Evolutionary conservation across 2,329 filamentous ascomycete genomes (phyloP).

Genomic region (Talaromyces islandicus): DNA sequence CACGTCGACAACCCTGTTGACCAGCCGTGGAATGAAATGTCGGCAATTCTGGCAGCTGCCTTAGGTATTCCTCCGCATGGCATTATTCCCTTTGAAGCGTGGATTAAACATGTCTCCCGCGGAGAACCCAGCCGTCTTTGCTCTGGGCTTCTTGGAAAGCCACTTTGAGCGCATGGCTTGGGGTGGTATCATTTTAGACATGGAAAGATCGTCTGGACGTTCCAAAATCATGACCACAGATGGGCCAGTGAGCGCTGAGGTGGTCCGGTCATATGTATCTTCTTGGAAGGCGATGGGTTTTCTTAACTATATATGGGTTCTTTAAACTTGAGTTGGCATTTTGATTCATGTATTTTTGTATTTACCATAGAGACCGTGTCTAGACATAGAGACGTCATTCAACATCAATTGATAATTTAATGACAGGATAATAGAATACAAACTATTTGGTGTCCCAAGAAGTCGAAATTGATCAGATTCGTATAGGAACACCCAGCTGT

Average conservation of each 20-base stretch:
- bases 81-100: slow-evolving; percentile 36
- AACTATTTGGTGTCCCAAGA: too few relatives aligned
- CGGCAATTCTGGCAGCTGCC: slow-evolving; percentile 24
- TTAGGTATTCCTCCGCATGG: slow-evolving; percentile 24
- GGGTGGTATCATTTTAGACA: slow-evolving; percentile 38
- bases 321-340: too few relatives aligned
- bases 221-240: slow-evolving; percentile 27
- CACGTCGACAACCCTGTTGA: slow-evolving; percentile 42
- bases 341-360: too few relatives aligned
- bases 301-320: background rate
- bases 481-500: too few relatives aligned
- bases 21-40: slow-evolving; percentile 36
- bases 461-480: too few relatives aligned
- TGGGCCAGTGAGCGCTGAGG: slow-evolving; percentile 22
- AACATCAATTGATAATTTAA: too few relatives aligned
- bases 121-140: slow-evolving; percentile 22
- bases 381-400: too few relatives aligned
- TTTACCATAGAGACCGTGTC: too few relatives aligned
- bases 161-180: slow-evolving; percentile 40
- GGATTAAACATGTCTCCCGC: slow-evolving; percentile 31
- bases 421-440: too few relatives aligned
- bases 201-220: slow-evolving; percentile 26
- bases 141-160: slow-evolving; percentile 25
- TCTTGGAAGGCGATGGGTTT: background rate
- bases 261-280: background rate